phyloP scores from a whole-genome alignment of 2,329 filamentous ascomycete species.

The Diaporthe ampelina region DNA sequence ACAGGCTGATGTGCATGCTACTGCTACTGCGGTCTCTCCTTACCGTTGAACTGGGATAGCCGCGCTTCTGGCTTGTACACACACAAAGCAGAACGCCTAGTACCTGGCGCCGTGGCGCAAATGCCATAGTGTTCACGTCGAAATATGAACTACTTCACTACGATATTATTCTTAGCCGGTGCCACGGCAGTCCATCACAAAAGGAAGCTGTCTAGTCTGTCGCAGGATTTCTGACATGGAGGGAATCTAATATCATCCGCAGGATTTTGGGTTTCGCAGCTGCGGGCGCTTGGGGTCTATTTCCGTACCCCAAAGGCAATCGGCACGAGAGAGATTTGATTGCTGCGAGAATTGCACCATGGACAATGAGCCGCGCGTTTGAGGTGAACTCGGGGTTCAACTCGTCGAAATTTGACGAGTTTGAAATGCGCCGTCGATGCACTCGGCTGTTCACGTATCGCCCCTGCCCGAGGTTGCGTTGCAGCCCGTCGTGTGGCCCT shows the following conservation, averaged over 20 bases:
- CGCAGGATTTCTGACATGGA: constrained; percentile 18
- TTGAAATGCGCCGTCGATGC: constrained; percentile 12
- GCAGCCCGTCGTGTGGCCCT: constrained; percentile 16
- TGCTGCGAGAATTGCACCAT: constrained; percentile 26
- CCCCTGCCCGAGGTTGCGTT: constrained; percentile 18
- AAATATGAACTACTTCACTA: not conserved
- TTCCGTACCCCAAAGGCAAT: not conserved
- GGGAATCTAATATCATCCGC: not conserved
- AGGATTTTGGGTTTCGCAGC: not conserved
- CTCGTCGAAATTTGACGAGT: constrained; percentile 17
- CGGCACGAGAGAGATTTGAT: not conserved
- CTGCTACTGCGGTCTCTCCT: constrained; percentile 30
- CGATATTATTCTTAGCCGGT: not conserved
- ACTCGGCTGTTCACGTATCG: constrained; percentile 33
- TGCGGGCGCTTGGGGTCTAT: not conserved
- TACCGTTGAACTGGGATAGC: not conserved
- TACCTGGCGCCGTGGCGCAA: not conserved
- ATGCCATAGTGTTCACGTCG: not conserved
- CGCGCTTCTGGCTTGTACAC: not conserved
- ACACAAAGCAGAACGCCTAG: not conserved
- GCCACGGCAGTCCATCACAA: not conserved
- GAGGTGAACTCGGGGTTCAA: constrained; percentile 3
- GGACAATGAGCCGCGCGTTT: not conserved
- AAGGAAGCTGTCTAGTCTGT: not conserved
- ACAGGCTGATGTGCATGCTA: constrained; percentile 20